Conservation (phyloP, 257 asterid species). For the Nyctanthes arbortristis region DNA sequence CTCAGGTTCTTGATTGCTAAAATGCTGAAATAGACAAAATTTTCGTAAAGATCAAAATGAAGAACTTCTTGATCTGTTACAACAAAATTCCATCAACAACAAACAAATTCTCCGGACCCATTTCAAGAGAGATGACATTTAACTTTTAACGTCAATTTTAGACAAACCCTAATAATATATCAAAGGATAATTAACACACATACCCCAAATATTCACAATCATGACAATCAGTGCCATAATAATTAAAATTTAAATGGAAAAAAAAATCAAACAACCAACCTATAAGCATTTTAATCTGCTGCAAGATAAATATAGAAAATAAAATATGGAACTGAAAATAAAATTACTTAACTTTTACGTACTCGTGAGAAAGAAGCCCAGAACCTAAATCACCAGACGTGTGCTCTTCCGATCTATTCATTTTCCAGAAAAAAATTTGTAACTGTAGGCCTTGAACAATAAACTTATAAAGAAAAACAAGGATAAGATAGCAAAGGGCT, state of each 20-base stretch:
- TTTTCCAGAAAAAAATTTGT: background rate
- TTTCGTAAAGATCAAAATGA: background rate
- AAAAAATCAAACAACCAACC: background rate
- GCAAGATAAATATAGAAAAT: background rate
- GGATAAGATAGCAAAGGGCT: constrained; percentile 9
- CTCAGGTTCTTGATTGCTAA: background rate
- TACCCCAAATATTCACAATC: background rate
- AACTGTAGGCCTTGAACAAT: background rate
- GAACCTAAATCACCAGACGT: background rate
- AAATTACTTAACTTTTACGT: background rate
- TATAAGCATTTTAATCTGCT: background rate
- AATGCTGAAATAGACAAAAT: background rate
- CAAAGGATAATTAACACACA: background rate
- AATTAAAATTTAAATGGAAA: background rate
- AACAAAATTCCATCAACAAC: constrained; percentile 4
- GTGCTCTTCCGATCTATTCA: background rate
- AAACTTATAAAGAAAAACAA: background rate
- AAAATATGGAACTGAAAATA: background rate
- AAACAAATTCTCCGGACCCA: constrained; percentile 21
- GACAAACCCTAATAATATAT: constrained; percentile 27
- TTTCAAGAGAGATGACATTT: constrained; percentile 10
- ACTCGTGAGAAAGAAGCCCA: background rate
- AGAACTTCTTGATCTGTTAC: constrained; percentile 3
- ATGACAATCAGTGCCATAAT: background rate
- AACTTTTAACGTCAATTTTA: background rate